Evolutionary conservation across 805 yeast genomes (phyloP).

Genomic region (Cyberlindnera galapagoensis): DNA sequence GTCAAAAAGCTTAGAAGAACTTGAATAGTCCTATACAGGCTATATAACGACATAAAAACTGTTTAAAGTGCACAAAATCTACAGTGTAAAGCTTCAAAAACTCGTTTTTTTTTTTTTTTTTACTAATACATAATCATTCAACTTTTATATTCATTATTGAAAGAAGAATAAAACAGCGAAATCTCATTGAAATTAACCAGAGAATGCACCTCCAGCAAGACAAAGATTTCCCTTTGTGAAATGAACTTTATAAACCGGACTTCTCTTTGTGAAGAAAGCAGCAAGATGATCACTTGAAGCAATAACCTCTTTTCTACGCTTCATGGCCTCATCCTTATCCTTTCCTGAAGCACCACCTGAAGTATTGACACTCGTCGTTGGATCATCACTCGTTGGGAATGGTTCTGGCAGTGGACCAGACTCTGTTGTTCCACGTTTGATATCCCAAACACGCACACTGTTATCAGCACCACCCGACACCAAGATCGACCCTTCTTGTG

Average conservation of each 20-base stretch:
- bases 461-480: slow-evolving; percentile 92
- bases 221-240: slow-evolving; percentile 89
- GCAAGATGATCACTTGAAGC: slow-evolving; percentile 89
- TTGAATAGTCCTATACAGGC: too few relatives aligned
- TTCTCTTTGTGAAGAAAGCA: slow-evolving; percentile 86
- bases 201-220: slow-evolving; percentile 86
- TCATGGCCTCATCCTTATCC: slow-evolving; percentile 38
- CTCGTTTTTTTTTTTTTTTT: too few relatives aligned
- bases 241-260: slow-evolving; percentile 89
- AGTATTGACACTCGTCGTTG: slow-evolving; percentile 18
- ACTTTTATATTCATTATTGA: too few relatives aligned
- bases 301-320: slow-evolving; percentile 61
- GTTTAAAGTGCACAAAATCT: too few relatives aligned
- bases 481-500: slow-evolving; percentile 81
- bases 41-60: too few relatives aligned
- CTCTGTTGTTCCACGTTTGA: slow-evolving; percentile 77
- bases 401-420: slow-evolving; percentile 75
- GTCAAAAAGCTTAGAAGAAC: too few relatives aligned
- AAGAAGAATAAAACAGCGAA: too few relatives aligned
- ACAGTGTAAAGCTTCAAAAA: too few relatives aligned
- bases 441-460: slow-evolving; percentile 94
- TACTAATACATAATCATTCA: slow-evolving; percentile 6
- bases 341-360: slow-evolving; percentile 19
- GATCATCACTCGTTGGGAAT: slow-evolving; percentile 29
- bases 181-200: too few relatives aligned